Evolutionary conservation across 495 filamentous ascomycete genomes (phyloP).

Genomic region (Tuber magnatum): DNA sequence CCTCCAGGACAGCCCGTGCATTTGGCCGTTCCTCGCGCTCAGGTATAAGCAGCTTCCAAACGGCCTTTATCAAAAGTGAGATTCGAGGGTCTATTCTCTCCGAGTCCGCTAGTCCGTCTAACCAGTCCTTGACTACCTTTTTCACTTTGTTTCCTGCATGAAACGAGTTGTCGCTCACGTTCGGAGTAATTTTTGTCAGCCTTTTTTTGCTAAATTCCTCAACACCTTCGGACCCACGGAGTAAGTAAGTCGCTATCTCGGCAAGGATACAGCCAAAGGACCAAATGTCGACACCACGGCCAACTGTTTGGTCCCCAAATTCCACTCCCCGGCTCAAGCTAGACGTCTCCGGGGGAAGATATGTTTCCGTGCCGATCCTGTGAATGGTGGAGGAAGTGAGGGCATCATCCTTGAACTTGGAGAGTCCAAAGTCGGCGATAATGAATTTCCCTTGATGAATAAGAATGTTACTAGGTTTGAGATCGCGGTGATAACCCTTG

Average conservation of each 20-base stretch:
- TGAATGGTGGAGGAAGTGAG: background rate
- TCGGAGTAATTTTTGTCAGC: background rate
- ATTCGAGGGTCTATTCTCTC: background rate
- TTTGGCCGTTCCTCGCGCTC: background rate
- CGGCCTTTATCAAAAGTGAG: background rate
- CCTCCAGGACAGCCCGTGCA: background rate
- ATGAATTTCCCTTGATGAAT: conserved; percentile 17
- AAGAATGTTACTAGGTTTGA: conserved; percentile 34
- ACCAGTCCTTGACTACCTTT: conserved; percentile 5
- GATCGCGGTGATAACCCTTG: conserved; percentile 28
- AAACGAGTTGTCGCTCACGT: background rate
- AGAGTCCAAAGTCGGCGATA: conserved; percentile 28
- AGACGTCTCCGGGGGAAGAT: conserved; percentile 10
- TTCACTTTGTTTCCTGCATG: background rate
- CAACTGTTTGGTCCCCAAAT: conserved; percentile 13
- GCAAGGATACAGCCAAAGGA: conserved; percentile 37
- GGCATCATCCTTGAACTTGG: conserved; percentile 1
- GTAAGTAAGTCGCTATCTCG: conserved; percentile 27
- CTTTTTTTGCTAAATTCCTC: conserved; percentile 10
- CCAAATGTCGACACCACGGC: conserved; percentile 38
- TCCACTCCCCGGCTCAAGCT: background rate
- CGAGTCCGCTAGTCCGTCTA: background rate
- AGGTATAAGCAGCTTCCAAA: background rate
- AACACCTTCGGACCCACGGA: background rate
- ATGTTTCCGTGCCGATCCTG: background rate